A percentile compares a stretch with the other conserved stretches of the same genome.
Conservation (phyloP, 1,139 yeast genomes). For the Hyphopichia burtonii region DNA sequence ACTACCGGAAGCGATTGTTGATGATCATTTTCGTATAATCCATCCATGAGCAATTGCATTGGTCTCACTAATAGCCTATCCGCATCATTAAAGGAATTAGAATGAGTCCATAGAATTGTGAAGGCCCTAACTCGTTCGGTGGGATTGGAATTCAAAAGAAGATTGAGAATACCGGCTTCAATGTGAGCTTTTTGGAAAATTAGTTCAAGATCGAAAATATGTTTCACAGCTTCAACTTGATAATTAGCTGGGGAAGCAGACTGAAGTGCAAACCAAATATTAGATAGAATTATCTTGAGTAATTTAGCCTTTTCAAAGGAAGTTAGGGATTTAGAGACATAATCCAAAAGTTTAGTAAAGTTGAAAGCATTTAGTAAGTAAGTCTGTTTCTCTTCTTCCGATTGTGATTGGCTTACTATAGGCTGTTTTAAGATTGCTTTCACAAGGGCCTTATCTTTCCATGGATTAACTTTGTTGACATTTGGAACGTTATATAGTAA, state of each 20-base stretch:
- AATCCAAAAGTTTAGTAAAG: constrained; percentile 42
- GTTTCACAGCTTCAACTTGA: constrained; percentile 64
- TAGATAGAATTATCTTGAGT: constrained; percentile 35
- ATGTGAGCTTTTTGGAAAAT: constrained; percentile 41
- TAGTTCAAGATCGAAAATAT: constrained; percentile 44
- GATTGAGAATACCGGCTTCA: constrained; percentile 58
- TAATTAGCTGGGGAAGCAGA: constrained; percentile 44
- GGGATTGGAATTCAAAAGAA: constrained; percentile 39
- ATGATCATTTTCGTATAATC: constrained; percentile 41
- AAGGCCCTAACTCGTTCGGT: constrained; percentile 47
- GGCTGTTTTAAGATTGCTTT: constrained; percentile 25
- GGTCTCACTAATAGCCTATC: constrained; percentile 58
- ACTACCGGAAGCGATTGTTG: constrained; percentile 46
- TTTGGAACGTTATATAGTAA: constrained; percentile 50
- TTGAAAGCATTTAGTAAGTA: constrained; percentile 41
- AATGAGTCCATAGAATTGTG: constrained; percentile 60
- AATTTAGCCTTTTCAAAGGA: constrained; percentile 28
- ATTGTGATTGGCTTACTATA: constrained; percentile 10
- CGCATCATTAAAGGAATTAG: constrained; percentile 41
- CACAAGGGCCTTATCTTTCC: constrained; percentile 21
- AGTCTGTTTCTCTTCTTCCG: constrained; percentile 15
- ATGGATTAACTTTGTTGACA: constrained; percentile 15
- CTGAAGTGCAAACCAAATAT: constrained; percentile 48
- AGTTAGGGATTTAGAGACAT: constrained; percentile 25
- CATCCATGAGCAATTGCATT: constrained; percentile 68